Evolutionary conservation across 305 asterid species (phyloP), one percentile per base, ranked within the genome.

Genomic region (Solanum chacoense): DNA sequence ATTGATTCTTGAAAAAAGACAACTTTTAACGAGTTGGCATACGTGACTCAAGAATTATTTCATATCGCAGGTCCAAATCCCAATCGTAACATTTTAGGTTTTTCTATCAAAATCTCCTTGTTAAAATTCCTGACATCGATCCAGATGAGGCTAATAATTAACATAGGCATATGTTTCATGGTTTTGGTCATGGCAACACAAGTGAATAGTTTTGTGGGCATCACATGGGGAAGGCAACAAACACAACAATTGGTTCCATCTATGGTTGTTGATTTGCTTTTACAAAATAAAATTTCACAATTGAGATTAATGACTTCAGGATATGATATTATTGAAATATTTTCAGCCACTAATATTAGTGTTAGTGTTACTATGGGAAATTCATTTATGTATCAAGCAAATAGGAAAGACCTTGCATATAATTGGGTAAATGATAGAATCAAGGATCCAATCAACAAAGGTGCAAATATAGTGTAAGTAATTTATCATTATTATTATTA

Each of bases 221-320:
- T 93, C 1, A 88, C 90, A 26, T 92, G 94, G 94, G 95, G 95
- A 7, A 89, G 94, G 26, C 85, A 85, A 22, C 89, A 79, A 63
- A 83, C 91, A 18, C 95, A 92, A 37, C 90, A 87, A 88, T 50
- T 92, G 90, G 36, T 89, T 22, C 95, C 95, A 2, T 86, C 94
- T 10, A 81, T 55, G 77, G 95, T 90, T 45, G 94, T 92, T 78
- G 93, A 93, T 87, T 40, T 93, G 89, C 38, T 93, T 32, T 28
- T 92, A 11, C 93, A 91, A 59, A 93, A 93, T 12, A 75, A 76
- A 5, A 85, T 93, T 8, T 11, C 11, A 34, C 40, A 29, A 18
- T 92, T 91, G 32, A 88, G 92, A 80, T 26, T 93, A 32, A 90
- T 76, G 26, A 29, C 84, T 16, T 5, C 88, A 11, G 84, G 89